Evolutionary conservation across 2,329 filamentous ascomycete genomes (phyloP).

Genomic region (Alternaria infectoria): DNA sequence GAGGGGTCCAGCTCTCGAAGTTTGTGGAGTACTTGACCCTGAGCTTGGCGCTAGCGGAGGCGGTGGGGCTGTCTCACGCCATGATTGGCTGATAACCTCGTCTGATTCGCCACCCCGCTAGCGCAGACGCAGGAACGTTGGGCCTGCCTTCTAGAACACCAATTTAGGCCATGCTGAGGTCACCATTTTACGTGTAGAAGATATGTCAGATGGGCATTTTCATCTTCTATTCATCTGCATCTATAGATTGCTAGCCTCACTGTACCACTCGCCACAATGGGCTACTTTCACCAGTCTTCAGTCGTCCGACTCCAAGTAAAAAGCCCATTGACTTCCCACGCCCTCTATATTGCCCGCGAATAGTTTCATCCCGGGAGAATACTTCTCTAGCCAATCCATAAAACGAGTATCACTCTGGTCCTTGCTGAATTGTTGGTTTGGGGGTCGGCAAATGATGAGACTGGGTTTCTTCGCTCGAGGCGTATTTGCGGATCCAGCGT

Average conservation of each 20-base stretch:
- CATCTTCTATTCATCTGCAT: no score
- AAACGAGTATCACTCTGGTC: background rate
- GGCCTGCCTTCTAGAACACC: background rate
- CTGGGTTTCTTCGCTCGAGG: background rate
- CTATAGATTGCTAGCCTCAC: no score
- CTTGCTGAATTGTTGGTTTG: no score
- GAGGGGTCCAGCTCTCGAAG: slow-evolving; percentile 8
- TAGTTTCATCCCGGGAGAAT: no score
- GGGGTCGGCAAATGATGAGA: background rate
- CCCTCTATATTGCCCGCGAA: no score
- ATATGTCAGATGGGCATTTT: no score
- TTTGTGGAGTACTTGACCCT: slow-evolving; percentile 15
- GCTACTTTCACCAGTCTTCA: no score
- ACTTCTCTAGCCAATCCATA: background rate
- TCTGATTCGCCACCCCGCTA: slow-evolving; percentile 7
- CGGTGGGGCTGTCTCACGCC: slow-evolving; percentile 7
- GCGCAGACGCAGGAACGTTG: slow-evolving; percentile 9
- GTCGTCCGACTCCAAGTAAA: no score
- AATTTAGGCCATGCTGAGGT: no score
- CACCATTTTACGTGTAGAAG: no score
- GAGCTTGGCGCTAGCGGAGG: slow-evolving; percentile 9
- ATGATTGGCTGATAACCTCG: slow-evolving; percentile 13
- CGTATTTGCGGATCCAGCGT: background rate
- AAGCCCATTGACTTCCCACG: no score
- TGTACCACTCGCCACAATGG: no score